Base-by-base conservation (phyloP, 2,329 filamentous ascomycete species). In the Byssochlamys sp. region DNA sequence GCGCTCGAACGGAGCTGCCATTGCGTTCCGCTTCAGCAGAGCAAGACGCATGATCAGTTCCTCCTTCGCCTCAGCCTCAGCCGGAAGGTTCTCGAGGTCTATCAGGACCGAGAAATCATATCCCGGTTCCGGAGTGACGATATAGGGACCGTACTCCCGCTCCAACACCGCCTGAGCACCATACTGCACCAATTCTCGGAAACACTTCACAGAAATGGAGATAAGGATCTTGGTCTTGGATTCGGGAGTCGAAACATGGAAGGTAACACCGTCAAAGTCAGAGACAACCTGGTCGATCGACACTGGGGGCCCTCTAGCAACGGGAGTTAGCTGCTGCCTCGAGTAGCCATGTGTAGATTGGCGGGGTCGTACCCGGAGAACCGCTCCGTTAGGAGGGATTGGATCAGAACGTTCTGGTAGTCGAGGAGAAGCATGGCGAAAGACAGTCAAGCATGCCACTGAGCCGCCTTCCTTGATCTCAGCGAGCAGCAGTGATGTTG, bases 261-360 rank as follows among this genome's bases (percentile, higher is more conserved):
- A 99, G 65, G 89, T 95, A 67, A 97, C 94, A 72, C 92, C 92
- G 77, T 99, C 95, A 72, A 99, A 99, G 78, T 99, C 94, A 72
- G 92, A 97, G 62, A 96, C 90, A 62, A 95, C 90, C 80, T 99
- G 94, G 77, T 99, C 95, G 74, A 99, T 96, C 66, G 89, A 90
- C 59, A 85, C 83, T 59, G 91, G 90, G 65, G 90, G 79, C 73
- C 88, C 88, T 77, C 92, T 96, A 70, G 63, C 60, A 57, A 61
- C 55, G 54, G 55, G 59, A 63, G 68, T 73, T 70, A 71, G 75
- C 74, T 75, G 70, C 67, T 67, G 68, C 63, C 63, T 65, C 55
- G 48, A 75, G 62, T 50, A 19, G 39, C 61, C 64, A 60, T 59
- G 58, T 65, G 63, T 69, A 71, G 27, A 51, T 69, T 69, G 67